phyloP scores from a whole-genome alignment of 169 alveolate genomes.

The Plasmodium gallinaceum region DNA sequence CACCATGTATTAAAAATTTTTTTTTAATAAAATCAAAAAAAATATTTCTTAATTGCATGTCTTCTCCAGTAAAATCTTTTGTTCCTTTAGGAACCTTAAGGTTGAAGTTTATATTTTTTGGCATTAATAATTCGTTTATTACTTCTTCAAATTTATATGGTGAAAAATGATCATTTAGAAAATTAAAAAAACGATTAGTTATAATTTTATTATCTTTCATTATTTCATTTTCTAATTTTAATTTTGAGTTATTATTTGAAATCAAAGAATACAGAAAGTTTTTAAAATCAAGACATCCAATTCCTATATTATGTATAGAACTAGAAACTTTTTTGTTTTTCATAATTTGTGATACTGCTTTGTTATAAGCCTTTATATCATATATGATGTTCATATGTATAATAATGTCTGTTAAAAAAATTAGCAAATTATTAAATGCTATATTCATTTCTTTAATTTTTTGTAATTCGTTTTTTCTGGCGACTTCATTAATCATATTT shows the following conservation, averaged over 20 bases:
- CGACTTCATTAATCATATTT: neutral
- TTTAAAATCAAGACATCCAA: slow-evolving; percentile 70
- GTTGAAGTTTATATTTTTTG: slow-evolving; percentile 80
- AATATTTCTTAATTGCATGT: slow-evolving; percentile 93
- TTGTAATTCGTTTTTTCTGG: neutral
- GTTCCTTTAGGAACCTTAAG: slow-evolving; percentile 97
- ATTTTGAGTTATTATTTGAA: neutral
- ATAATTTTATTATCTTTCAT: slow-evolving; percentile 20
- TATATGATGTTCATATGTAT: slow-evolving; percentile 67
- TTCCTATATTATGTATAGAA: slow-evolving; percentile 51
- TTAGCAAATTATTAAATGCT: slow-evolving; percentile 20
- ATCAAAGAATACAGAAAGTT: slow-evolving; percentile 59
- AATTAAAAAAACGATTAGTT: neutral
- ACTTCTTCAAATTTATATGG: slow-evolving; percentile 32
- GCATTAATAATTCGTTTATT: slow-evolving; percentile 76
- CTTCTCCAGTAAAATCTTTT: slow-evolving; percentile 93
- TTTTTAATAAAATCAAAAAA: slow-evolving; percentile 90
- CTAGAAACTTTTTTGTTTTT: slow-evolving; percentile 64
- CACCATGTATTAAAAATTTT: slow-evolving; percentile 95
- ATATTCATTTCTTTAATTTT: slow-evolving; percentile 20
- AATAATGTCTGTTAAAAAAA: slow-evolving; percentile 52
- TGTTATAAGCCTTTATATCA: slow-evolving; percentile 70
- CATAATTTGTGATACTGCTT: slow-evolving; percentile 36
- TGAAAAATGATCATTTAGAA: slow-evolving; percentile 14
- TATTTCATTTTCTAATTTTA: slow-evolving; percentile 5